Conservation (phyloP, 1,139 yeast genomes). For the Candida pseudocylindracea region DNA sequence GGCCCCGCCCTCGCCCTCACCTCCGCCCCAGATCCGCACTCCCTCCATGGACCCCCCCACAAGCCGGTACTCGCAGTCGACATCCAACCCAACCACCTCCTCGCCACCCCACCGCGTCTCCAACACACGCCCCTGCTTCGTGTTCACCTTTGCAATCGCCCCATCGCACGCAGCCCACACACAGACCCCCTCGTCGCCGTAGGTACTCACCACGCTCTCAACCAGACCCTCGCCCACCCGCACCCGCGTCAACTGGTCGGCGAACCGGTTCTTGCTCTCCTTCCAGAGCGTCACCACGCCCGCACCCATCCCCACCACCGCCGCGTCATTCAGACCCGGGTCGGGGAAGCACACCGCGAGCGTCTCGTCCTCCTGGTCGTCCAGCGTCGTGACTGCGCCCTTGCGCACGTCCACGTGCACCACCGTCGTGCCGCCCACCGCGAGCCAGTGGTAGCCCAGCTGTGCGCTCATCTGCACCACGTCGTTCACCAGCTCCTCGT, state of each 20-base stretch:
- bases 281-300: slow-evolving; percentile 91
- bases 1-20: no score
- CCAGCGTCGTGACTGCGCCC: slow-evolving; percentile 39
- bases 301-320: slow-evolving; percentile 67
- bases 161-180: slow-evolving; percentile 83
- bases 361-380: slow-evolving; percentile 86
- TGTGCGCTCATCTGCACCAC: slow-evolving; percentile 45
- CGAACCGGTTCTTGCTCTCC: slow-evolving; percentile 36
- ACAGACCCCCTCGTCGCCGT: slow-evolving; percentile 21
- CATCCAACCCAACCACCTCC: slow-evolving; percentile 53
- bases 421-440: slow-evolving; percentile 69
- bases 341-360: slow-evolving; percentile 46
- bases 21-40: slow-evolving; percentile 40
- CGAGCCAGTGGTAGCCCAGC: slow-evolving; percentile 61
- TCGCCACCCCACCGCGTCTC: slow-evolving; percentile 35
- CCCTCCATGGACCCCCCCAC: slow-evolving; percentile 70
- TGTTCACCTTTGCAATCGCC: slow-evolving; percentile 43
- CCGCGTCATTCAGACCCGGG: slow-evolving; percentile 33
- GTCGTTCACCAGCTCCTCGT: slow-evolving; percentile 58
- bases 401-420: slow-evolving; percentile 65
- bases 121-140: slow-evolving; percentile 36
- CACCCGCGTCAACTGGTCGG: slow-evolving; percentile 68
- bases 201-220: slow-evolving; percentile 53
- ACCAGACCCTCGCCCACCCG: slow-evolving; percentile 43
- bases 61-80: slow-evolving; percentile 60